These are phyloP conservation scores for Globisporangium rhizosaccharum DNA, from an alignment of 352 stramenopile genomes.

Conservation along the genomic window DNA sequence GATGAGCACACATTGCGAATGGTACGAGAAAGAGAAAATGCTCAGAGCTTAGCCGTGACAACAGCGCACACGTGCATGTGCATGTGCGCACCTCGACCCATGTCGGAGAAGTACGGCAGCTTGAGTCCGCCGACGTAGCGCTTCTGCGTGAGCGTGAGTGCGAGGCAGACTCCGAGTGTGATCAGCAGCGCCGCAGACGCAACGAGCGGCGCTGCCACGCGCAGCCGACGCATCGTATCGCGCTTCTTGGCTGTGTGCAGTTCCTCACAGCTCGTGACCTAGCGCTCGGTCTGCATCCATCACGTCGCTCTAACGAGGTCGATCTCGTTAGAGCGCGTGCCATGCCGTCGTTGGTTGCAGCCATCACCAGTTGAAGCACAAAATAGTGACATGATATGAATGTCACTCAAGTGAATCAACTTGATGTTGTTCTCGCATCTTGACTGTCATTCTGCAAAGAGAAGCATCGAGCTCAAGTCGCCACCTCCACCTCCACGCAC, in stretches of 20 bases:
- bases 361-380: too few relatives aligned
- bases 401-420: too few relatives aligned
- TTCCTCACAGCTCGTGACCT: not conserved
- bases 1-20: too few relatives aligned
- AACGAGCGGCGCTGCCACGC: slow-evolving; percentile 22
- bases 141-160: slow-evolving; percentile 26
- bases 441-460: too few relatives aligned
- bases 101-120: slow-evolving; percentile 59
- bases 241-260: not conserved
- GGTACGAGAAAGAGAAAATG: not conserved
- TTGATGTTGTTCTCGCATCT: too few relatives aligned
- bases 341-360: too few relatives aligned
- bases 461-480: too few relatives aligned
- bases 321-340: too few relatives aligned
- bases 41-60: too few relatives aligned
- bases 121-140: slow-evolving; percentile 41
- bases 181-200: slow-evolving; percentile 27
- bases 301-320: not conserved
- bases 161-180: slow-evolving; percentile 41
- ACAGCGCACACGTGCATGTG: not conserved
- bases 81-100: slow-evolving; percentile 27
- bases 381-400: too few relatives aligned
- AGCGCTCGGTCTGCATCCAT: not conserved
- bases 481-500: too few relatives aligned
- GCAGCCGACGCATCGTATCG: not conserved